phyloP scores from a whole-genome alignment of 169 alveolate genomes.

The Theileria luwenshuni region DNA sequence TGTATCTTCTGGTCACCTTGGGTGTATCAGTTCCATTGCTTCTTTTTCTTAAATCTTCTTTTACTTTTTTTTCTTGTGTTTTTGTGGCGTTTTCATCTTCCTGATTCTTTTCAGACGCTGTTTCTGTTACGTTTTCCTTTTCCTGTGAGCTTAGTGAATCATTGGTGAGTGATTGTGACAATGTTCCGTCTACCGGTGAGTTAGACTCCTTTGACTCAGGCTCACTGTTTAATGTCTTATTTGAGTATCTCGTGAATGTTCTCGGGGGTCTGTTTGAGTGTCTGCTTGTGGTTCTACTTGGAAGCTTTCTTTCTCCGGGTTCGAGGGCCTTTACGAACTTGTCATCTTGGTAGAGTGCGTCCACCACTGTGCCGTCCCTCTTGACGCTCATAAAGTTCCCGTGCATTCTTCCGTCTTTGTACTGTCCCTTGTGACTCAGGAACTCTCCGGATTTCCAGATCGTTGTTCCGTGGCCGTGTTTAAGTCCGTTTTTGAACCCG shows the following conservation, averaged over 20 bases:
- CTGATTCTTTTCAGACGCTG: no score
- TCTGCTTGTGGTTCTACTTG: background rate
- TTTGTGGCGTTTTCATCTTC: no score
- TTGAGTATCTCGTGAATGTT: background rate
- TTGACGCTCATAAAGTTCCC: slow-evolving; percentile 48
- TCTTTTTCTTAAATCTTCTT: no score
- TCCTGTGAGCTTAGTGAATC: no score
- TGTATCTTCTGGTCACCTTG: no score
- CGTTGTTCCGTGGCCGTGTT: slow-evolving; percentile 59
- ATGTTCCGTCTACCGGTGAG: no score
- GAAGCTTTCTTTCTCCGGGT: slow-evolving; percentile 4
- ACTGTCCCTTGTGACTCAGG: slow-evolving; percentile 48
- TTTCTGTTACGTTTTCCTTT: no score
- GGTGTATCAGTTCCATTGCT: no score
- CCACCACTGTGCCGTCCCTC: slow-evolving; percentile 51
- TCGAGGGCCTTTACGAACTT: slow-evolving; percentile 23
- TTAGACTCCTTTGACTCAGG: background rate
- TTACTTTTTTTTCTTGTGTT: no score
- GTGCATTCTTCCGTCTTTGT: slow-evolving; percentile 47
- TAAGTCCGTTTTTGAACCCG: slow-evolving; percentile 40
- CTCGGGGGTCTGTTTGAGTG: background rate
- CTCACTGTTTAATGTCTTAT: background rate
- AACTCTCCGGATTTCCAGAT: slow-evolving; percentile 44
- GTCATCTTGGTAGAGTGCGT: slow-evolving; percentile 40
- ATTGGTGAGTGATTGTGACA: no score